These are phyloP conservation scores for Colletotrichum zoysiae DNA, from an alignment of 2,329 filamentous ascomycete genomes.

Conservation along the genomic window DNA sequence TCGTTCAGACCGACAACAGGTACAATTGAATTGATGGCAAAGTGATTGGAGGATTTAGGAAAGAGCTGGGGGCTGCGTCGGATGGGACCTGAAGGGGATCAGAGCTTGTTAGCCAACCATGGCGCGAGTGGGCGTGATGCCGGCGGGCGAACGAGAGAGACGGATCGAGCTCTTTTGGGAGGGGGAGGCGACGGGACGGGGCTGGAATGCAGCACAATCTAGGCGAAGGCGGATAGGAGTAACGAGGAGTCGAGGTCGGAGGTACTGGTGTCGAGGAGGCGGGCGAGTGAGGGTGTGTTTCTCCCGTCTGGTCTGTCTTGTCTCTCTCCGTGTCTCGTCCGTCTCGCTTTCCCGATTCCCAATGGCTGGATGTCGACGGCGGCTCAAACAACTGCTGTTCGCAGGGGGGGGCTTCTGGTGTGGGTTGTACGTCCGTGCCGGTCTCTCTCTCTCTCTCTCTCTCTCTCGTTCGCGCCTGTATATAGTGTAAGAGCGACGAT, in stretches of 20 bases:
- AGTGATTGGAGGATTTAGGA: constrained; percentile 25
- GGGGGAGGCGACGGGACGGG: constrained; percentile 23
- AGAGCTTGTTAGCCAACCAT: constrained; percentile 35
- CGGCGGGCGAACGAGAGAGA: constrained; percentile 25
- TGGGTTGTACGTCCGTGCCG: constrained; percentile 5
- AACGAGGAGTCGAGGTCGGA: constrained; percentile 24
- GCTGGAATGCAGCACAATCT: constrained; percentile 35
- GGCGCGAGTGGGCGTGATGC: constrained; percentile 20
- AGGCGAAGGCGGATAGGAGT: constrained; percentile 22
- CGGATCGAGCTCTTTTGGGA: constrained; percentile 20
- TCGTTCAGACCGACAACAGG: constrained; percentile 34
- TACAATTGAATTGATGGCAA: constrained; percentile 26
- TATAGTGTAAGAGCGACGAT: neutral
- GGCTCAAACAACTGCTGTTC: constrained; percentile 14
- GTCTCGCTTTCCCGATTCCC: constrained; percentile 26
- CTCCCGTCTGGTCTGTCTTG: constrained; percentile 28
- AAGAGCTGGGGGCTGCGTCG: constrained; percentile 29
- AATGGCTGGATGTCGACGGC: constrained; percentile 30
- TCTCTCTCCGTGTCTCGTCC: constrained; percentile 34
- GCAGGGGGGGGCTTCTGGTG: constrained; percentile 1
- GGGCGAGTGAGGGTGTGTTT: neutral
- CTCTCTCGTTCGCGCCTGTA: constrained; percentile 3
- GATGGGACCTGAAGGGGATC: constrained; percentile 11
- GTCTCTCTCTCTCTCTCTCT: constrained; percentile 9
- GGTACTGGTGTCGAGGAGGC: constrained; percentile 5